Base-by-base conservation (phyloP, 2,329 filamentous ascomycete species). In the Fusarium heterosporum region DNA sequence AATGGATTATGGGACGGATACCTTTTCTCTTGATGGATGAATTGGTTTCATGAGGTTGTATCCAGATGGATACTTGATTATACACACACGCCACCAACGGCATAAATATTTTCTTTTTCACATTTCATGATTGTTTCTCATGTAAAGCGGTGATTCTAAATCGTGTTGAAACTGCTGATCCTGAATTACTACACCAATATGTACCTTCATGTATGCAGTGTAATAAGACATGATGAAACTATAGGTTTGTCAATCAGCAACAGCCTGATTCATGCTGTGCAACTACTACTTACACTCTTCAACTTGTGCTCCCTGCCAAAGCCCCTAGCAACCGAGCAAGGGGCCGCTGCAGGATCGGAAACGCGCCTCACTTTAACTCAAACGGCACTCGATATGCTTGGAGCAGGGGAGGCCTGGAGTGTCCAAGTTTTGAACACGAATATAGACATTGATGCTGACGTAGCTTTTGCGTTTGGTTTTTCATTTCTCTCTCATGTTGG, bases 1-100 rank as follows among this genome's bases (percentile, higher is more conserved):
- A 29, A 61, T 61, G 62, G 30, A 61, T 55, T 34, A 53, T 61
- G 60, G 42, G 58, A 60, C 55, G 61, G 54, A 71, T 72, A 63
- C 60, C 49, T 63, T 54, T 57, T 69, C 48, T 56, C 61, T 61
- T 69, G 48, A 49, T 69, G 40, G 26, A 58, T 61, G 55, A 58
- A 70, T 62, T 45, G 59, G 50, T 62, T 72, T 68, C 38, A 73
- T 54, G 69, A 75, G 69, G 70, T 64, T 72, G 72, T 65, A 73
- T 73, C 66, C 71, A 74, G 62, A 71, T 72, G 63, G 66, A 72
- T 69, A 71, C 60, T 61, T 34, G 40, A 40, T 54, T 57, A 55
- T 55, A 54, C 64, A 64, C 58, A 54, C 57, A 60, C 38, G 66
- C 71, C 70, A 64, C 39, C 49, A 51, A 71, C 64, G 71, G 71